Conservation (phyloP, 495 filamentous ascomycete genomes). For the Glarea lozoyensis region DNA sequence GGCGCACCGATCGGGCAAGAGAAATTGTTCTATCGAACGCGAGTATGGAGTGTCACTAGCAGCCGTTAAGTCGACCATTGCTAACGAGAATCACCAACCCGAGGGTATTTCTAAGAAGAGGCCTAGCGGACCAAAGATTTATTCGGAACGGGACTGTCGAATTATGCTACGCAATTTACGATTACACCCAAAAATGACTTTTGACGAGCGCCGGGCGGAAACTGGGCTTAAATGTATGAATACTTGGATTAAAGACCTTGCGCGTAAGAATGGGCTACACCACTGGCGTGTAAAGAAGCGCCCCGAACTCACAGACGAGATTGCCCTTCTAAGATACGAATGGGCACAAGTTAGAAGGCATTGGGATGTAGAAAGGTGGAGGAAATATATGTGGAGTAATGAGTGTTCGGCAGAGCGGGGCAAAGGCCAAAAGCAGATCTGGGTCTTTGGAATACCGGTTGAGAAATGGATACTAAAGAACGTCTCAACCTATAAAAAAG, state of each 20-base stretch:
- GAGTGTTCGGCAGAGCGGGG: conserved; percentile 19
- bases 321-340: conserved; percentile 5
- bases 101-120: not conserved
- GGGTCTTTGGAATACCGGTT: conserved; percentile 9
- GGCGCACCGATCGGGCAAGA: not conserved
- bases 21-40: not conserved
- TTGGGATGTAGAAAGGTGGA: conserved; percentile 7
- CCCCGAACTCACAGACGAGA: conserved; percentile 7
- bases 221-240: conserved; percentile 4
- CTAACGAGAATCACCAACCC: not conserved
- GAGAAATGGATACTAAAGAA: conserved; percentile 15
- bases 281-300: conserved; percentile 7
- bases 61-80: not conserved
- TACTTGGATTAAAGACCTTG: conserved; percentile 4
- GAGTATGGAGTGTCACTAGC: not conserved
- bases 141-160: conserved; percentile 1
- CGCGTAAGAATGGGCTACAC: not conserved
- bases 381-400: conserved; percentile 19
- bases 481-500: conserved; percentile 17
- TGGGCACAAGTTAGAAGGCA: conserved; percentile 6
- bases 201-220: not conserved
- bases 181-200: not conserved
- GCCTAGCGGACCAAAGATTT: not conserved
- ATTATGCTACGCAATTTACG: not conserved
- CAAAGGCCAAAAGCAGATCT: conserved; percentile 9